Base-by-base conservation (phyloP, 345 rosid genomes). In the Citropsis articulata region DNA sequence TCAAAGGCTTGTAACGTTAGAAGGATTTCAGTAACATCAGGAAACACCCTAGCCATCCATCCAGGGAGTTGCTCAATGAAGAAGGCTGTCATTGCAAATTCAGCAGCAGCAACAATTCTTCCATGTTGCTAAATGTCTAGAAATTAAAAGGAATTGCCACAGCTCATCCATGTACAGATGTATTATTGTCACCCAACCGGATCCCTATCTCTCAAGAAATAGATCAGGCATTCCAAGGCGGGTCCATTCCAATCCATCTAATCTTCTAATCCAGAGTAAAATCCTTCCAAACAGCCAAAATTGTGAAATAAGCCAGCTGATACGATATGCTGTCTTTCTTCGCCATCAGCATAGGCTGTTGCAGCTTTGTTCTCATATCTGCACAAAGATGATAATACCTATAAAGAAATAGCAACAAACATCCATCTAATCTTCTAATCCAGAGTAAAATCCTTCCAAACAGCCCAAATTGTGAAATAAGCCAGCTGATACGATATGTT, bases 351-450 rank as follows among this genome's bases (percentile, higher is more conserved):
- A 63, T 14, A 35, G 60, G 18, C 25, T 69, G 14, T 30, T 24
- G 40, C 59, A 25, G 4, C 75, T 42, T 66, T 77, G 35, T 63
- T 35, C 72, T 81, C 81, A 60, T 33, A 48, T 35, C 38, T 63
- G 13, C 45, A 27, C 72, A 50, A 71, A 40, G 69, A 59, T 42
- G 36, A 35, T 6, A 35, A 35, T 35, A 35, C 36, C 36, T 35
- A 6, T 7, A 35, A 0, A 35, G 36, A 35, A 35, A 35, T 35
- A 35, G 36, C 36, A 35, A 35, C 7, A 35, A 35, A 35, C 36
- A 35, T 35, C 36, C 36, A 35, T 42, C 50, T 42, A 42, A 42
- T 50, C 56, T 45, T 48, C 71, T 22, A 61, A 21, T 57, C n/a
- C n/a, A n/a, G n/a, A n/a, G n/a, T n/a, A n/a, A n/a, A n/a, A n/a